Evolutionary conservation across 164 flowering plant species (phyloP), one percentile per base, ranked within the genome.

Genomic region (Stephania cephalantha): DNA sequence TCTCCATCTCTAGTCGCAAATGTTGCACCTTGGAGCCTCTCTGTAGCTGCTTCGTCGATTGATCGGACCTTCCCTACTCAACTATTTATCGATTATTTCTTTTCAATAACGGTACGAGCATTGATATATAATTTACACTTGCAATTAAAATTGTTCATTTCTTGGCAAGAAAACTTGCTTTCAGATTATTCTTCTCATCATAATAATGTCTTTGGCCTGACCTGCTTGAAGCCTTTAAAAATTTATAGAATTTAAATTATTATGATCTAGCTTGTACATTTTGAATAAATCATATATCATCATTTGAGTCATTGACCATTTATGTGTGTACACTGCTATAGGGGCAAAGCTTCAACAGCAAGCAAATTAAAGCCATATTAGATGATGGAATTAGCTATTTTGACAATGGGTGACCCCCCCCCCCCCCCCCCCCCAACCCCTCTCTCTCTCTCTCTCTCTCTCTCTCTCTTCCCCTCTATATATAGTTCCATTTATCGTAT

Each of bases 21-120:
- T 79, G 90, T 91, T 22, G 78, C 86, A 0, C 97, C 97, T 1
- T 91, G 94, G 97, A 73, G 84, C 64, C 71, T 86, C 1, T 86
- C 82, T 48, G 92, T 91, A 0, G 94, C 88, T 35, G 94, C 92
- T 61, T 82, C 93, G 0, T 61, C 89, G 1, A 79, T 88, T 20
- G 97, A 91, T 72, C 83, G 97, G 10, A 72, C 80, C 1, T 91
- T 88, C 75, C 88, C 89, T 0, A 84, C 92, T 9, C 67, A 73
- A 65, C 79, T 91, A 22, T 4, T 79, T 2, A 17, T 87, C 31
- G 83, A 85, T 42, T 79, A 74, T 5, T 79, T 75, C 64, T 31
- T 83, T 61, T 68, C 82, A 15, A 25, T 90, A 76, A 69, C 61
- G 87, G 95, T 90, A 82, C 58, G 46, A 6, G 6, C 46, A 68